Base-by-base conservation (phyloP, 225 moss, liverwort and hornwort species). In the Bryum argenteum region DNA sequence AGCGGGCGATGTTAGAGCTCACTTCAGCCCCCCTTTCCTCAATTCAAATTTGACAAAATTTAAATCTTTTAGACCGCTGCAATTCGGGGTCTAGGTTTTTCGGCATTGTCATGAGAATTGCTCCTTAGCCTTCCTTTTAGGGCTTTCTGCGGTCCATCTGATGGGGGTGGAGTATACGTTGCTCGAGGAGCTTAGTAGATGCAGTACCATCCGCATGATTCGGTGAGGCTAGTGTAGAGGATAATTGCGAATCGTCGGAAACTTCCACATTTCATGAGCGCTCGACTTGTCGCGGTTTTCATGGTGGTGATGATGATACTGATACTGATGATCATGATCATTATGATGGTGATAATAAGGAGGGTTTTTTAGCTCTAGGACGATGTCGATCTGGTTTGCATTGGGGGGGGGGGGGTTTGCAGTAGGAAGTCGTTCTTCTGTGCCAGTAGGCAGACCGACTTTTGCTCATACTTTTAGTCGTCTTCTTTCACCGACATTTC, bases 71-170 rank as follows among this genome's bases (percentile, higher is more conserved):
- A n/a, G 8, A 76, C 40, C 58, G 18, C 63, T 53, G 58, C 53
- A 83, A 67, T 54, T 58, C 28, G 76, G 50, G 79, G 61, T 48
- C 79, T 73, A 80, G 72, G 63, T 69, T 83, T 72, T 41, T 58
- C 22, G 54, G 45, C 79, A 79, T 83, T 75, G 79, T 39, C 56
- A 26, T 63, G 15, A 68, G 67, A 75, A 79, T 67, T 54, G 10
- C 45, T 41, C 58, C n/a, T 16, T 43, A 73, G 21, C 19, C 65
- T 58, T 53, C 71, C 44, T 57, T 53, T 10, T 58, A 53, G 50
- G 69, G 21, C 50, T 41, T 54, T 48, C 67, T 23, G 18, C 59
- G 14, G 16, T 40, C 52, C 22, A 9, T 38, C 19, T 62, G 63
- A 65, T 55, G 40, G 42, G n/a, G 51, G 61, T 45, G 57, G 0